These are phyloP conservation scores for Xanthoceras sorbifolium DNA, from an alignment of 345 rosid species.

Conservation along the genomic window DNA sequence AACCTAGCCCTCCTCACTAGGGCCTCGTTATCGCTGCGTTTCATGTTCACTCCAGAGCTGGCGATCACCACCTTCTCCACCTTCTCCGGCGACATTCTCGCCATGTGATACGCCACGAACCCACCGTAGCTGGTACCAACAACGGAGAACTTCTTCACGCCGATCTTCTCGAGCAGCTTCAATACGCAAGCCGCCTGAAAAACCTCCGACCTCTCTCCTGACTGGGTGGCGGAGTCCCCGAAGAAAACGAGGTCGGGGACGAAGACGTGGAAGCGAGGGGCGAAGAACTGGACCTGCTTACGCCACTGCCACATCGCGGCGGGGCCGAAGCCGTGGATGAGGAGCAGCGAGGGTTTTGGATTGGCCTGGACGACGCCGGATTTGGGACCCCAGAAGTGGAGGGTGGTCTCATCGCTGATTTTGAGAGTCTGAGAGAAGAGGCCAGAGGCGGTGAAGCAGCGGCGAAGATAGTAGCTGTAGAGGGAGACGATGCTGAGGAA, in stretches of 20 bases:
- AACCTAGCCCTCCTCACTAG: conserved; percentile 48
- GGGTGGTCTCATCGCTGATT: conserved; percentile 53
- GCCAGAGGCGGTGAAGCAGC: conserved; percentile 65
- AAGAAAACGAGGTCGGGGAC: conserved; percentile 85
- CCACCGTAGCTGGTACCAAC: conserved; percentile 95
- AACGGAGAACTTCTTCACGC: conserved; percentile 48
- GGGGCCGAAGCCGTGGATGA: conserved; percentile 93
- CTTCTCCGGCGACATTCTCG: conserved; percentile 65
- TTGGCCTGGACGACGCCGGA: neutral
- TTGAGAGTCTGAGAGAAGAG: conserved; percentile 46
- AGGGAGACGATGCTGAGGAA: conserved; percentile 64
- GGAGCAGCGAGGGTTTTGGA: conserved; percentile 51
- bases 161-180: conserved; percentile 54
- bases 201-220: conserved; percentile 63
- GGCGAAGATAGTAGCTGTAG: conserved; percentile 68
- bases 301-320: conserved; percentile 83
- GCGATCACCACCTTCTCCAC: conserved; percentile 85
- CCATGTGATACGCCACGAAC: conserved; percentile 81
- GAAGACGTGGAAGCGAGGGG: conserved; percentile 50
- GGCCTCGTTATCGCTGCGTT: conserved; percentile 48
- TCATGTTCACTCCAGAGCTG: conserved; percentile 74
- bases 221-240: conserved; percentile 60
- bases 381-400: conserved; percentile 77
- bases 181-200: conserved; percentile 67
- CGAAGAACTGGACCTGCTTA: conserved; percentile 63